These are phyloP conservation scores for Arachis monticola DNA, from an alignment of 331 rosid genomes.

Conservation along the genomic window DNA sequence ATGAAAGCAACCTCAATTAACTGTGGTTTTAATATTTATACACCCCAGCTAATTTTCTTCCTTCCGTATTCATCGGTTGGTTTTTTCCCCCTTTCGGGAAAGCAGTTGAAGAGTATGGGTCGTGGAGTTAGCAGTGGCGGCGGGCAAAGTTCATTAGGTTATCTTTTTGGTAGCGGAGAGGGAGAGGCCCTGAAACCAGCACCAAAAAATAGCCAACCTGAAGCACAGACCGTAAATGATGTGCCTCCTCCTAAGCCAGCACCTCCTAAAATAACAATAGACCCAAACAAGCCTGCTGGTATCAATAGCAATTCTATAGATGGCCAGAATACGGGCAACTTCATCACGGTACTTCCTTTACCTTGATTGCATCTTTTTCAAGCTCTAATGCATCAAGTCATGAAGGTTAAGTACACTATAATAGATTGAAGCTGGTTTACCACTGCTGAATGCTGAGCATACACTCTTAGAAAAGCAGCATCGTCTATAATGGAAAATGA, in stretches of 20 bases:
- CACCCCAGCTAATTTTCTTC: neutral
- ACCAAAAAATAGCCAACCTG: slow-evolving; percentile 55
- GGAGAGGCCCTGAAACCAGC: slow-evolving; percentile 68
- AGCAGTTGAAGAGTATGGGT: slow-evolving; percentile 70
- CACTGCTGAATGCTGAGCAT: neutral
- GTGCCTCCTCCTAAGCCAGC: slow-evolving; percentile 66
- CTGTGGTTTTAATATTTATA: slow-evolving; percentile 3
- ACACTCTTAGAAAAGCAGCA: slow-evolving; percentile 8
- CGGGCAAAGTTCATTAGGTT: slow-evolving; percentile 96
- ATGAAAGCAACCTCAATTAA: slow-evolving; percentile 1
- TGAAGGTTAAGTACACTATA: slow-evolving; percentile 2
- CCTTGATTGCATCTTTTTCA: slow-evolving; percentile 15
- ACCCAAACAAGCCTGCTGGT: slow-evolving; percentile 87
- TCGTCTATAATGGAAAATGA: neutral
- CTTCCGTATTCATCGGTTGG: slow-evolving; percentile 20
- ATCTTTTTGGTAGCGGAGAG: slow-evolving; percentile 91
- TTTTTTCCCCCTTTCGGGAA: slow-evolving; percentile 31
- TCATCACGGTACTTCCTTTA: slow-evolving; percentile 73
- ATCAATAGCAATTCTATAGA: slow-evolving; percentile 87
- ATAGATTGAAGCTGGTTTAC: slow-evolving; percentile 1
- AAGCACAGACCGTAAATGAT: slow-evolving; percentile 46
- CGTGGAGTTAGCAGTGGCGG: slow-evolving; percentile 99
- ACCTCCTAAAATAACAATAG: slow-evolving; percentile 51
- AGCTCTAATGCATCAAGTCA: neutral
- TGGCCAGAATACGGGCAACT: slow-evolving; percentile 97